A percentile compares a stretch with the other conserved stretches of the same genome.
phyloP scores from a whole-genome alignment of 257 asterid species.

The Jacaranda copaia region DNA sequence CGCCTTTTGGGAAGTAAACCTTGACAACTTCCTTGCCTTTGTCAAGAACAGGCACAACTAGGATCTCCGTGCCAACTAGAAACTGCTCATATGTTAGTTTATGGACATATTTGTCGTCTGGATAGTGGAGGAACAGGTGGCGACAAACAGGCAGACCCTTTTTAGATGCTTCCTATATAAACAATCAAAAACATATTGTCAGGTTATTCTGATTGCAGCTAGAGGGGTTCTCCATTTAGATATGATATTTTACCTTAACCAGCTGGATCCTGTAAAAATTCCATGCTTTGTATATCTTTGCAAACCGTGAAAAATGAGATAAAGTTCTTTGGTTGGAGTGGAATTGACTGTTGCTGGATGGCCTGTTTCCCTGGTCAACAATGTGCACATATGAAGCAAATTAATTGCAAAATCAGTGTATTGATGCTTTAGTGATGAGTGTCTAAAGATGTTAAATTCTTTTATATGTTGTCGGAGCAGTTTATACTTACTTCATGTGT shows the following conservation, averaged over 20 bases:
- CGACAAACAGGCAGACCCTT: slow-evolving; percentile 94
- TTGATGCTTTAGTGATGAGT: neutral
- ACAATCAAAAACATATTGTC: neutral
- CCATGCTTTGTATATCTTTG: slow-evolving; percentile 91
- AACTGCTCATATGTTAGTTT: slow-evolving; percentile 77
- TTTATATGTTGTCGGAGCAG: neutral
- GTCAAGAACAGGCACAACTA: slow-evolving; percentile 92
- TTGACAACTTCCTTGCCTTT: slow-evolving; percentile 66
- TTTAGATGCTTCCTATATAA: slow-evolving; percentile 77
- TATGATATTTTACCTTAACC: slow-evolving; percentile 61
- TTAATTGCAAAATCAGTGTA: neutral
- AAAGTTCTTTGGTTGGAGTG: slow-evolving; percentile 78
- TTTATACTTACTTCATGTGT: slow-evolving; percentile 84
- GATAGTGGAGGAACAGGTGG: slow-evolving; percentile 91
- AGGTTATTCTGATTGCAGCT: neutral
- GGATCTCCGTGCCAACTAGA: slow-evolving; percentile 87
- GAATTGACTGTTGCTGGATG: slow-evolving; percentile 81
- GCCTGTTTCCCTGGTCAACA: slow-evolving; percentile 82
- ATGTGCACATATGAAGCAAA: slow-evolving; percentile 8
- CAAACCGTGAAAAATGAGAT: slow-evolving; percentile 81
- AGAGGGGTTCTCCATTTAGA: neutral
- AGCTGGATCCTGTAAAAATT: slow-evolving; percentile 89
- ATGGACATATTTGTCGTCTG: slow-evolving; percentile 72
- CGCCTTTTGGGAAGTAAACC: slow-evolving; percentile 83
- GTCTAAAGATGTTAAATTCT: slow-evolving; percentile 11